These are phyloP conservation scores for Trichoderma arundinaceum DNA, from an alignment of 2,329 filamentous ascomycete genomes.

Conservation along the genomic window DNA sequence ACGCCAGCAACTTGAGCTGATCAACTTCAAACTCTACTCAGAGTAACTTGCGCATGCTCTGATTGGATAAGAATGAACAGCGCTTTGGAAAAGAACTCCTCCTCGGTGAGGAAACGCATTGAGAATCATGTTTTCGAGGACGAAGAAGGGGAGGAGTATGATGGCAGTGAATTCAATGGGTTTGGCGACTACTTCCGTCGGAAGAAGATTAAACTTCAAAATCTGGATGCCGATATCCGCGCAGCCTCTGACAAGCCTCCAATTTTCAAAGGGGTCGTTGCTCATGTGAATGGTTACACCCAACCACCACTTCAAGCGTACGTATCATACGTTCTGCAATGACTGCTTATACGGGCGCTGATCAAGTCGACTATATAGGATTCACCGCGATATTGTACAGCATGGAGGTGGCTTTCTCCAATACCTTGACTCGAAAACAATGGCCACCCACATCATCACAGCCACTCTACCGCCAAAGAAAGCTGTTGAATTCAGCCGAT, in stretches of 20 bases:
- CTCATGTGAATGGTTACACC: conserved; percentile 93
- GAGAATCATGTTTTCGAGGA: conserved; percentile 73
- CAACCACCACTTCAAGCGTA: conserved; percentile 86
- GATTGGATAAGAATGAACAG: conserved; percentile 57
- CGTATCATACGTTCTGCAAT: conserved; percentile 35
- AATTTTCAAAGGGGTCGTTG: conserved; percentile 90
- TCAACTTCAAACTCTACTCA: conserved; percentile 30
- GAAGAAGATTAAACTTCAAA: conserved; percentile 97
- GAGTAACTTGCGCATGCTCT: background rate
- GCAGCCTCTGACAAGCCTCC: conserved; percentile 72
- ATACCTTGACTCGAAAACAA: conserved; percentile 92
- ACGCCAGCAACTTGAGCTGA: background rate
- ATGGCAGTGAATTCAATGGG: conserved; percentile 82
- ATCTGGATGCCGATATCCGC: conserved; percentile 83
- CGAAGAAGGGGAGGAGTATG: conserved; percentile 91
- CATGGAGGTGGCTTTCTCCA: conserved; percentile 96
- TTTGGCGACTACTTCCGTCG: conserved; percentile 91
- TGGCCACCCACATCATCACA: conserved; percentile 94
- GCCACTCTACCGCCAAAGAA: conserved; percentile 92
- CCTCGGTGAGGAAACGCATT: conserved; percentile 65
- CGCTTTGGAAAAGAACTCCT: conserved; percentile 67
- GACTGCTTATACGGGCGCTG: conserved; percentile 28
- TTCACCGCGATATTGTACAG: conserved; percentile 85
- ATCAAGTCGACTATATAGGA: conserved; percentile 43
- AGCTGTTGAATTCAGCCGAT: conserved; percentile 81